Percentiles rank a stretch among this genome's conserved stretches.
These are phyloP conservation scores for Xylariaceae sp. DNA, from an alignment of 2,329 filamentous ascomycete species.

Conservation along the genomic window DNA sequence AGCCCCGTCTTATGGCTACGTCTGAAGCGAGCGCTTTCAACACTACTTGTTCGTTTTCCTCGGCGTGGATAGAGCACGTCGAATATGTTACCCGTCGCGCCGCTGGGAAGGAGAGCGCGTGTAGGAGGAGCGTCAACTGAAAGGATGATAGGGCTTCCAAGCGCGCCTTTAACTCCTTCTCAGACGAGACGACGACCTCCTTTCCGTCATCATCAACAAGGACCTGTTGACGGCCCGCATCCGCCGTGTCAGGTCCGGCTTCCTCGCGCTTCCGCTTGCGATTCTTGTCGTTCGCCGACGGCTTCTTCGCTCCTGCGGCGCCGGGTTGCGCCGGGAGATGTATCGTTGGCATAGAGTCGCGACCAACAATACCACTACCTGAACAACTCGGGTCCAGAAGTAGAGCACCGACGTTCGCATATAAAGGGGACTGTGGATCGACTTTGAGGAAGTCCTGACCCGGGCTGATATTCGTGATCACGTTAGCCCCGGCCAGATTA, in stretches of 20 bases:
- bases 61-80: constrained; percentile 81
- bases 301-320: constrained; percentile 35
- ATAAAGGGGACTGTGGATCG: constrained; percentile 58
- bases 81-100: constrained; percentile 81
- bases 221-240: constrained; percentile 25
- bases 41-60: constrained; percentile 88
- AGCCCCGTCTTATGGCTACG: constrained; percentile 61
- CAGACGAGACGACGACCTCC: constrained; percentile 47
- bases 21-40: constrained; percentile 62
- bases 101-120: constrained; percentile 76
- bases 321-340: constrained; percentile 46
- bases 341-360: constrained; percentile 70
- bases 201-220: constrained; percentile 53
- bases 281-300: constrained; percentile 29
- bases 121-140: constrained; percentile 74
- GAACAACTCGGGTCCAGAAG: constrained; percentile 93
- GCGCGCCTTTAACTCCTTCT: constrained; percentile 39
- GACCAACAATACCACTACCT: constrained; percentile 86
- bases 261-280: constrained; percentile 45
- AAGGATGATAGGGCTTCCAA: constrained; percentile 58
- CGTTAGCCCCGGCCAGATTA: constrained; percentile 63
- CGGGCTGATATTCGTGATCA: constrained; percentile 60
- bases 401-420: constrained; percentile 68
- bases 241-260: constrained; percentile 18
- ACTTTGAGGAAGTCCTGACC: constrained; percentile 79